These are phyloP conservation scores for Xerocomus spinulosus DNA, from an alignment of 768 basidiomycete species.

Conservation along the genomic window DNA sequence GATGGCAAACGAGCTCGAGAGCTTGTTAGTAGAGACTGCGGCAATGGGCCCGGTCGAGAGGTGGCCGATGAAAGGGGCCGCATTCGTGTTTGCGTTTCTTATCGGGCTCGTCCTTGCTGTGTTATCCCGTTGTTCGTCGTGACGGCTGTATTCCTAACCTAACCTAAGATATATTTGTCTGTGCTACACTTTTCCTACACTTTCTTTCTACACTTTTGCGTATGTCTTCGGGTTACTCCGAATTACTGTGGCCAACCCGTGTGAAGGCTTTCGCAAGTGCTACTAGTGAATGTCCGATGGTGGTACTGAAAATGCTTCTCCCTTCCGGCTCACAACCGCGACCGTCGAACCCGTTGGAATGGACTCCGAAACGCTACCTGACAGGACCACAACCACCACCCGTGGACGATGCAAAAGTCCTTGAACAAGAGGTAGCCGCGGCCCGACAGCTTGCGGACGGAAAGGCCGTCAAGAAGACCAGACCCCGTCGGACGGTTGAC, in stretches of 20 bases:
- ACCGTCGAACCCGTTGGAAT: constrained; percentile 48
- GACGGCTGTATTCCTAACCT: too few relatives aligned
- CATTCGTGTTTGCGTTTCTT: constrained; percentile 18
- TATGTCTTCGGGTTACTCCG: too few relatives aligned
- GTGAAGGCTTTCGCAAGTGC: too few relatives aligned
- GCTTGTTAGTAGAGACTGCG: constrained; percentile 49
- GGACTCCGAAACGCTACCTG: constrained; percentile 70
- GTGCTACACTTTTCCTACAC: too few relatives aligned
- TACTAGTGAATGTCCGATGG: too few relatives aligned
- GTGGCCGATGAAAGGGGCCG: constrained; percentile 15
- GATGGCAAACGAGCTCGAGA: constrained; percentile 61
- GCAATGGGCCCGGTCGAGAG: constrained; percentile 44
- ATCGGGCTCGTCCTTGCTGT: constrained; percentile 23
- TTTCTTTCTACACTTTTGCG: too few relatives aligned
- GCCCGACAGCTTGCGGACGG: constrained; percentile 72
- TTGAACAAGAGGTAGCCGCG: constrained; percentile 76
- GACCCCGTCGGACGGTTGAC: constrained; percentile 91
- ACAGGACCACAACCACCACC: constrained; percentile 73
- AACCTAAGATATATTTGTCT: too few relatives aligned
- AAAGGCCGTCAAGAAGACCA: constrained; percentile 82
- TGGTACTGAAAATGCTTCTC: too few relatives aligned
- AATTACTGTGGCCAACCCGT: too few relatives aligned
- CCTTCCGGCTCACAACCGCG: constrained; percentile 40
- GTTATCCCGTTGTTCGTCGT: constrained; percentile 11
- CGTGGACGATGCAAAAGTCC: constrained; percentile 66